Base-by-base conservation (phyloP, 148 eudicot species). In the Amaranthus hypochondriacus region DNA sequence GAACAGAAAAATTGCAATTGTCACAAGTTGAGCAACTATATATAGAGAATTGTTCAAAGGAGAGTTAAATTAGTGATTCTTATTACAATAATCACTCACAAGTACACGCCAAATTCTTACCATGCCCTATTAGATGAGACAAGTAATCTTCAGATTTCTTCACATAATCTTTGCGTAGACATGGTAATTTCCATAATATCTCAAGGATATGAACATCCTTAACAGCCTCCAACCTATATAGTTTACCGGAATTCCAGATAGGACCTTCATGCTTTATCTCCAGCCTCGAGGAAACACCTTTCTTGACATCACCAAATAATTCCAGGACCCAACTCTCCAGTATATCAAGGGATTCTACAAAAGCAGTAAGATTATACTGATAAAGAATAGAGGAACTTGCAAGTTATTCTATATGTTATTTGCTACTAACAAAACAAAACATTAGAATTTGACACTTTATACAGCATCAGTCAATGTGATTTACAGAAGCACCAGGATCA, bases 121-220 rank as follows among this genome's bases (percentile, higher is more conserved):
- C 98, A 84, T 94, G 98, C 68, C 98, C 98, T 73, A 91, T 83
- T 74, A 94, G 90, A 82, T 91, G 98, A 62, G 98, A 91, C 72
- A 94, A 74, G 85, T 94, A 94, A 81, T 91, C 98, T 84, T 94
- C 98, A 63, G 92, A 83, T 76, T 86, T 92, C 85, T 89, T 94
- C 86, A 83, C 56, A 82, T 94, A 94, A 56, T 87, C 96, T 75
- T 88, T 87, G 47, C 86, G 83, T 56, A 94, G 92, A 70, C 88
- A 89, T 65, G 98, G 98, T 79, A 94, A 84, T 79, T 92, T 94
- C 98, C 98, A 94, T 54, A 88, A 80, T 77, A 94, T 59, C 69
- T 94, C 90, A 76, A 94, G 96, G 59, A 89, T 77, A 85, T 94
- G 86, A 75, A 94, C 90, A 84, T 94, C 97, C 85, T 87, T 91